A percentile compares a stretch with the other conserved stretches of the same genome.
Conservation (phyloP, 192 early-diverging fungal genomes). For the Linnemannia schmuckeri region DNA sequence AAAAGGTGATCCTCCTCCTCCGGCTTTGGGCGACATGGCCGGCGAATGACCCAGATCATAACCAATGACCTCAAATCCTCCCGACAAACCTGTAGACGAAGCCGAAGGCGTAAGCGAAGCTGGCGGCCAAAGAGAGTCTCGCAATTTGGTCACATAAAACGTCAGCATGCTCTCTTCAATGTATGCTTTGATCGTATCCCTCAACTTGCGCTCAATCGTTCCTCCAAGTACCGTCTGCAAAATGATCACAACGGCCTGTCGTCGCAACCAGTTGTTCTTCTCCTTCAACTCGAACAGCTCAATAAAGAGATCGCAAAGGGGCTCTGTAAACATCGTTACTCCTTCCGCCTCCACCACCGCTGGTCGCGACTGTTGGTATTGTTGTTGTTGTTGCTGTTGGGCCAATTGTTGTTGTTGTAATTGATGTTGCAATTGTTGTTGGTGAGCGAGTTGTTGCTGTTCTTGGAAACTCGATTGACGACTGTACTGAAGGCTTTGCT, state of each 20-base stretch:
- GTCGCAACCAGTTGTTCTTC: slow-evolving; percentile 88
- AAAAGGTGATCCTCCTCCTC: not conserved
- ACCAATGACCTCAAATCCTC: slow-evolving; percentile 25
- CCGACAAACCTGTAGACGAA: not conserved
- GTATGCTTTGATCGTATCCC: slow-evolving; percentile 56
- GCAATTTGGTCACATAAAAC: slow-evolving; percentile 56
- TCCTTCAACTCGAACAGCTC: slow-evolving; percentile 95
- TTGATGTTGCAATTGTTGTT: slow-evolving; percentile 13
- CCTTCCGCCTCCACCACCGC: slow-evolving; percentile 49
- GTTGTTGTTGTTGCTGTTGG: slow-evolving; percentile 29
- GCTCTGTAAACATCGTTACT: slow-evolving; percentile 71
- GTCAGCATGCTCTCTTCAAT: slow-evolving; percentile 58
- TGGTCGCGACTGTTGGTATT: slow-evolving; percentile 20
- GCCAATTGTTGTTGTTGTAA: slow-evolving; percentile 15
- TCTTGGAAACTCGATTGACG: slow-evolving; percentile 12
- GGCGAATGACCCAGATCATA: slow-evolving; percentile 6
- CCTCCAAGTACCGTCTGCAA: slow-evolving; percentile 91
- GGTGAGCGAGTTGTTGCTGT: slow-evolving; percentile 12
- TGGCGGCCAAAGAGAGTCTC: slow-evolving; percentile 69
- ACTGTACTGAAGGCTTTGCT: not conserved
- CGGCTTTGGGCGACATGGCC: slow-evolving; percentile 1
- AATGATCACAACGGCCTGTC: slow-evolving; percentile 87
- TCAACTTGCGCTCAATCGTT: slow-evolving; percentile 81
- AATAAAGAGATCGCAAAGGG: slow-evolving; percentile 85
- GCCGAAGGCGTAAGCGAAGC: not conserved